Percentiles rank a stretch among this genome's conserved stretches.
Evolutionary conservation across 495 filamentous ascomycete genomes (phyloP).

Genomic region (Aspergillus kassunensis): DNA sequence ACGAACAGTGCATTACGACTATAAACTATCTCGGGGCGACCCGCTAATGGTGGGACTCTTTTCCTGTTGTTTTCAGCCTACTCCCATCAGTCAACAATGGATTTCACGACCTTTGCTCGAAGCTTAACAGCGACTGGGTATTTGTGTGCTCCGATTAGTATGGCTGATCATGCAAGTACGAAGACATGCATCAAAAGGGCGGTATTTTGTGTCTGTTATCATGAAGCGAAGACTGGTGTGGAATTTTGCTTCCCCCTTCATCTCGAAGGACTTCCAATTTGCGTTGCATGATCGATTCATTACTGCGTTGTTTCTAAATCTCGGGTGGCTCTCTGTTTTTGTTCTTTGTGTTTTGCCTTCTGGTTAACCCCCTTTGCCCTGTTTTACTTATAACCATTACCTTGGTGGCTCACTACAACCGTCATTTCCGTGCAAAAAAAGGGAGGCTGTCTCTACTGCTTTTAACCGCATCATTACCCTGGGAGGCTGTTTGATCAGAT

Average conservation of each 20-base stretch:
- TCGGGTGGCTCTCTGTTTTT: conserved; percentile 30
- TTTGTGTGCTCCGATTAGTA: too few relatives aligned
- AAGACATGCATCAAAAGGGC: conserved; percentile 4
- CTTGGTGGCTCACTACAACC: conserved; percentile 13
- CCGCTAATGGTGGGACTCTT: conserved; percentile 27
- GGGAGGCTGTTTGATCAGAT: conserved; percentile 50
- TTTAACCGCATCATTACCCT: conserved; percentile 20
- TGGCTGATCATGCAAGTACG: not conserved
- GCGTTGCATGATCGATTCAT: conserved; percentile 29
- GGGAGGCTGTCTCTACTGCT: conserved; percentile 11
- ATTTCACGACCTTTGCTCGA: not conserved
- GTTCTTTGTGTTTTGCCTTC: conserved; percentile 18
- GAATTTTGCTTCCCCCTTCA: conserved; percentile 17
- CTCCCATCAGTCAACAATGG: not conserved
- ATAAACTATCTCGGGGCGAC: conserved; percentile 34
- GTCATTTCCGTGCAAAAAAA: conserved; percentile 19
- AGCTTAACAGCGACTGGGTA: too few relatives aligned
- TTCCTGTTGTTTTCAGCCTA: conserved; percentile 23
- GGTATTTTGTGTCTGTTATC: conserved; percentile 22
- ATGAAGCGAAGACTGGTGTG: conserved; percentile 23
- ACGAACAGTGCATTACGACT: conserved; percentile 17
- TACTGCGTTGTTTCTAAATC: conserved; percentile 18
- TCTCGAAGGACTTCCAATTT: conserved; percentile 13
- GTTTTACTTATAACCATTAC: conserved; percentile 5
- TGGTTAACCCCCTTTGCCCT: conserved; percentile 4